A percentile compares a stretch with the other conserved stretches of the same genome.
Evolutionary conservation across 2,329 filamentous ascomycete species (phyloP).

Genomic region (Diaporthe amygdali): DNA sequence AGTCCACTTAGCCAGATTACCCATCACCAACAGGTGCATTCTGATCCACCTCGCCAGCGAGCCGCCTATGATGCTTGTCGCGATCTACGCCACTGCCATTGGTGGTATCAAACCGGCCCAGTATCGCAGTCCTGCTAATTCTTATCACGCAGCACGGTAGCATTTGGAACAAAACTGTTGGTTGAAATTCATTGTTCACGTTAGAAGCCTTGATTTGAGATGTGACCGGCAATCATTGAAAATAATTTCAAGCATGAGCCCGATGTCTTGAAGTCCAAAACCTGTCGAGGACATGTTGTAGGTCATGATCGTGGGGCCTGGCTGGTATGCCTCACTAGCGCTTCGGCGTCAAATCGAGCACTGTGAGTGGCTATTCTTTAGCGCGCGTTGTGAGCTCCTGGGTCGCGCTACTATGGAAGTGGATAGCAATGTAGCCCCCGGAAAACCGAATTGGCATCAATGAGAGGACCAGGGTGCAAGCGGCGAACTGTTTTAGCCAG

Average conservation of each 20-base stretch:
- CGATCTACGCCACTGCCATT: neutral
- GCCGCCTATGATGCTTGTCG: slow-evolving; percentile 4
- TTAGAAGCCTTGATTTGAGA: too few species aligned
- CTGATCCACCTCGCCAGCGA: neutral
- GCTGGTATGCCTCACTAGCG: neutral
- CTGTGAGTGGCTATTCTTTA: slow-evolving; percentile 5
- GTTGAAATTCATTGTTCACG: neutral
- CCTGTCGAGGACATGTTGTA: neutral
- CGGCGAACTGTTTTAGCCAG: neutral
- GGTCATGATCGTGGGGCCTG: neutral
- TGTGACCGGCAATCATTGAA: neutral
- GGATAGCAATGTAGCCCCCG: too few species aligned
- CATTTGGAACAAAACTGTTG: neutral
- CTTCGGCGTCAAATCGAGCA: slow-evolving; percentile 15
- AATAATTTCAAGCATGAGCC: neutral
- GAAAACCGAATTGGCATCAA: slow-evolving; percentile 1
- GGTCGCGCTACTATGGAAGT: too few species aligned
- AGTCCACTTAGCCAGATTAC: neutral
- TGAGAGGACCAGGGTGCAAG: neutral
- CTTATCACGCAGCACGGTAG: neutral
- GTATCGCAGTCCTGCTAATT: neutral
- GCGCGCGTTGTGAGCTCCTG: neutral
- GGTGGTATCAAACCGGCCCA: neutral
- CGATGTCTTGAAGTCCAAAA: neutral
- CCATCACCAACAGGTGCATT: neutral